Conservation (phyloP, 495 filamentous ascomycete species). For the Trichocladium uniseriatum region DNA sequence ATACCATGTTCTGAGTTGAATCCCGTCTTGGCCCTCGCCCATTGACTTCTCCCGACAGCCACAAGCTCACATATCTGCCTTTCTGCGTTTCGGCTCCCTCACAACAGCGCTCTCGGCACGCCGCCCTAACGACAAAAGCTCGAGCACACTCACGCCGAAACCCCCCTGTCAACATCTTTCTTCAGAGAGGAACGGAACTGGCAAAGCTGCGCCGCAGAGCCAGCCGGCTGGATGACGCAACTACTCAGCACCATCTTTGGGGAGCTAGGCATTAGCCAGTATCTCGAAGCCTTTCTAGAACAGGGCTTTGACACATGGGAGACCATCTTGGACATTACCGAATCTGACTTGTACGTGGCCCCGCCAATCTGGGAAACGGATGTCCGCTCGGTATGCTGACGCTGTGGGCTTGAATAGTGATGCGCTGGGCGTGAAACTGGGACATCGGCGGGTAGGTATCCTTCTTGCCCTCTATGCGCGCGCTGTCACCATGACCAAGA, state of each 20-base stretch:
- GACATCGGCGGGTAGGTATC: constrained; percentile 60
- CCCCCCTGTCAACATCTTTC: too few relatives aligned
- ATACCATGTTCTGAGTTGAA: constrained; percentile 23
- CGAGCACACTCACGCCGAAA: too few relatives aligned
- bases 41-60: constrained; percentile 19
- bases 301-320: constrained; percentile 80
- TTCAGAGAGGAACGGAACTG: too few relatives aligned
- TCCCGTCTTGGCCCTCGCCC: constrained; percentile 19
- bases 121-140: too few relatives aligned
- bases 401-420: constrained; percentile 36
- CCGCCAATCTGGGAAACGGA: background rate
- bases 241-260: constrained; percentile 49
- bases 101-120: too few relatives aligned
- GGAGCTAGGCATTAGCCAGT: constrained; percentile 65
- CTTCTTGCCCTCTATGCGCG: background rate
- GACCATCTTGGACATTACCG: constrained; percentile 67
- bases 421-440: constrained; percentile 62
- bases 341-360: constrained; percentile 63
- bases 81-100: too few relatives aligned
- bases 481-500: background rate
- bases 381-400: constrained; percentile 4
- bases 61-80: background rate
- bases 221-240: constrained; percentile 26
- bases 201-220: background rate
- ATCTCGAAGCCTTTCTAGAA: constrained; percentile 56